Base-by-base conservation (phyloP, 2,329 filamentous ascomycete species). In the Aspergillus ibericus region DNA sequence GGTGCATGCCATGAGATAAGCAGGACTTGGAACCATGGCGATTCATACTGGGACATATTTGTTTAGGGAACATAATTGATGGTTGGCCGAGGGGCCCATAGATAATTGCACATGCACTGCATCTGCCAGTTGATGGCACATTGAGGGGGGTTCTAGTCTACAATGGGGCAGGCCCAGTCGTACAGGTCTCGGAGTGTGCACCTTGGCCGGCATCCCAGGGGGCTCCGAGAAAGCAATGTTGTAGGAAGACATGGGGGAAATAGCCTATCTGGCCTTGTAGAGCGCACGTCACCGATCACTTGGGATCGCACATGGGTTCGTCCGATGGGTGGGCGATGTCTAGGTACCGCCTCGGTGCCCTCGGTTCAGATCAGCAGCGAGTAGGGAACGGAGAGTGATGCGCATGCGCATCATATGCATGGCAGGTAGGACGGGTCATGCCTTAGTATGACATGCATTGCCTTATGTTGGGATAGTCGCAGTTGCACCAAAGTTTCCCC, bases 11-110 rank as follows among this genome's bases (percentile, higher is more conserved):
- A 62, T 62, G 56, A 58, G 35, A 61, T 59, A 52, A 63, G 60
- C 62, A 27, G 60, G 63, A 62, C 63, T 64, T 64, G 46, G 50
- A 34, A 63, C 59, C 60, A 64, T 59, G 54, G 49, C 54, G 42
- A 38, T 62, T 62, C 52, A 60, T 56, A 55, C 51, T 60, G 53
- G 59, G 52, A 61, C 51, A 53, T 62, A 62, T 58, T 54, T 61
- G 57, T 48, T 38, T 60, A 48, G 52, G 48, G 51, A 34, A 64
- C 58, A 65, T 65, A 61, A 62, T 66, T 38, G 55, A 66, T 62
- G 56, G 54, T 62, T 61, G 47, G 47, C 59, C 56, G 12, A 38
- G 44, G 34, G 35, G 56, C 51, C 57, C 27, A 59, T 57, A 59
- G 40, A 64, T 59, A 59, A 61, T 59, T 56, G 55, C 55, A 54